Evolutionary conservation across 768 basidiomycete genomes (phyloP), one percentile per base, ranked within the genome.

Genomic region (Aureoboletus auriporus): DNA sequence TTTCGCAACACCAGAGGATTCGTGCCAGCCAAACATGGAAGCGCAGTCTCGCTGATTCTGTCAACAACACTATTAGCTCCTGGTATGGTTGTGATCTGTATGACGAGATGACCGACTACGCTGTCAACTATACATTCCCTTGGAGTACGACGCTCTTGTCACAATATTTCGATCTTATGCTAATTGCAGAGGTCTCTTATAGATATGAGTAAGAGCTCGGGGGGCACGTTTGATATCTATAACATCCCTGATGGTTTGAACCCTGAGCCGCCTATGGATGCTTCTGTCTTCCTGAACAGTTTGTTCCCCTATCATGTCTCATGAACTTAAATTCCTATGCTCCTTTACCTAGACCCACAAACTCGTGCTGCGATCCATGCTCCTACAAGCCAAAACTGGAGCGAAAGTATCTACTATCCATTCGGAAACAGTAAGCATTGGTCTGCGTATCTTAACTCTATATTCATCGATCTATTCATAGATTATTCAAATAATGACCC

Each of bases 71-170:
- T 2, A 74, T 84, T 40, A 75, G 83, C 55, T 63, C 77, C 27
- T 80, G 79, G 82, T 84, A 84, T 39, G 80, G 81, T 6, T 89
- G 87, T 64, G 71, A 79, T 46, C 60, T 87, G 10, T 74, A 78
- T 41, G 77, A 82, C 49, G 79, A 83, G 68, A 76, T 83, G 65
- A 57, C 84, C 29, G 86, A 88, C 64, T 88, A 88, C 54, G 83
- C 85, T 13, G 44, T 80, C 50, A 89, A 89, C 59, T 87, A 73
- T 58, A 84, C 86, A 1, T 80, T 74, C 59, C 86, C 86, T 2
- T 78, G 76, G 77, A 57, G 72, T 79, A 67, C 17, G 73, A 14
- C 27, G 6, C 35, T 37, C n/a, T 52, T 17, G 6, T 37, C 20
- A 7, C 28, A 26, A 13, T 39, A 11, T 31, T 49, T 20, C 27